phyloP scores from a whole-genome alignment of 108 stramenopile species.

The Nannochloropsis granulata region DNA sequence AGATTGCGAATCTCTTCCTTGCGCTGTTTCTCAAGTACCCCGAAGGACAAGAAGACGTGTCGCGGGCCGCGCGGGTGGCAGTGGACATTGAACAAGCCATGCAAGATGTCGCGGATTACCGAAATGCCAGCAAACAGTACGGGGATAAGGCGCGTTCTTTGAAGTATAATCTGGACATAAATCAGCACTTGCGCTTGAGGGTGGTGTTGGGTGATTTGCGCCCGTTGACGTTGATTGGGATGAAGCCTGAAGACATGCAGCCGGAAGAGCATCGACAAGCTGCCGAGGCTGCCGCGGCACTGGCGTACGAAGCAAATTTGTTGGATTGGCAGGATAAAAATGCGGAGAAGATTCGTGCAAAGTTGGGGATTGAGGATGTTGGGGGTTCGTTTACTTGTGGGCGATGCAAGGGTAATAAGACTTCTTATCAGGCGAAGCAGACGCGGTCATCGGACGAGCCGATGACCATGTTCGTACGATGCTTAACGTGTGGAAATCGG shows the following conservation, averaged over 20 bases:
- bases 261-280: background rate
- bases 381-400: conserved; percentile 75
- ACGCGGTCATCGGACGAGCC: conserved; percentile 97
- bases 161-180: conserved; percentile 31
- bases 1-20: background rate
- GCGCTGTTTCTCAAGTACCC: background rate
- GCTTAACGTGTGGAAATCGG: conserved; percentile 77
- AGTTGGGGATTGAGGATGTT: conserved; percentile 29
- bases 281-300: background rate
- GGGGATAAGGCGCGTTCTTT: conserved; percentile 24
- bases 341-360: conserved; percentile 35
- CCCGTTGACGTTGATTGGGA: background rate
- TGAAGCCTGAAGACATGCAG: background rate
- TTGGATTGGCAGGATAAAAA: conserved; percentile 42
- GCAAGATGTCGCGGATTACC: background rate
- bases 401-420: conserved; percentile 83
- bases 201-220: background rate
- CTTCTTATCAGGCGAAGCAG: conserved; percentile 90
- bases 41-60: background rate
- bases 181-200: conserved; percentile 24
- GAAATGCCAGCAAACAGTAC: conserved; percentile 2
- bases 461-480: conserved; percentile 93
- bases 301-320: conserved; percentile 6
- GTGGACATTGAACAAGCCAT: conserved; percentile 13
- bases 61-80: conserved; percentile 9